Conservation (phyloP, 805 yeast genomes). For the Kockiozyma suomiensis region DNA sequence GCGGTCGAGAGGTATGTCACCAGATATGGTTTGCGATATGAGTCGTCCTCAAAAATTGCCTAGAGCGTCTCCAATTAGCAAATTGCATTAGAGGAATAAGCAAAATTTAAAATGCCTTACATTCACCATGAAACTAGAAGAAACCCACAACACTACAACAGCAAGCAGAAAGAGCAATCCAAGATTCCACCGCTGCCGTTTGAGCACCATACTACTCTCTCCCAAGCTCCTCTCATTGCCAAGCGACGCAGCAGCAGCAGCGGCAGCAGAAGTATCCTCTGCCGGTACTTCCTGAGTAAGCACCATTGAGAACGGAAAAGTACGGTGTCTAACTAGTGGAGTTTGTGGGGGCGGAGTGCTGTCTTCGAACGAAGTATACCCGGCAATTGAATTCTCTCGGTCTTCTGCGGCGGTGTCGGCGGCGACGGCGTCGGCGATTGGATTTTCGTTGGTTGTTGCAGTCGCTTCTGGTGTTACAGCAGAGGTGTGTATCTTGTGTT, state of each 20-base stretch:
- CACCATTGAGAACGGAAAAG: constrained; percentile 1
- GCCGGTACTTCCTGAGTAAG: background rate
- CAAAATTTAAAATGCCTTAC: constrained; percentile 41
- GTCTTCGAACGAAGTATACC: constrained; percentile 1
- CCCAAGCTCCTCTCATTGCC: background rate
- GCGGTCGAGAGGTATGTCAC: constrained; percentile 91
- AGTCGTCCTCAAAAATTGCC: constrained; percentile 61
- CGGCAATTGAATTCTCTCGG: background rate
- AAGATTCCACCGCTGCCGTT: constrained; percentile 20
- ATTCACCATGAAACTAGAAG: constrained; percentile 83
- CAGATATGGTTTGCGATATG: constrained; percentile 85
- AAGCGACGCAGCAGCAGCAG: background rate
- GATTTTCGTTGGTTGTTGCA: background rate
- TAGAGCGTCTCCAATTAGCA: background rate
- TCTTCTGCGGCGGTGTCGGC: background rate
- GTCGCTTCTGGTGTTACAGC: too few relatives aligned
- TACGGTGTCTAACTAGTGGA: background rate
- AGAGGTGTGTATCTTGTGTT: too few relatives aligned
- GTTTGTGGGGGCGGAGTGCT: constrained; percentile 2
- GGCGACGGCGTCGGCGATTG: background rate
- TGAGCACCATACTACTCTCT: background rate
- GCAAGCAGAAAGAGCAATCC: constrained; percentile 24
- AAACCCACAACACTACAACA: constrained; percentile 63
- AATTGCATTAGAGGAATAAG: background rate
- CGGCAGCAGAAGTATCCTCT: background rate